Conservation (phyloP, 768 basidiomycete genomes). For the Pulveroboletus sp. region DNA sequence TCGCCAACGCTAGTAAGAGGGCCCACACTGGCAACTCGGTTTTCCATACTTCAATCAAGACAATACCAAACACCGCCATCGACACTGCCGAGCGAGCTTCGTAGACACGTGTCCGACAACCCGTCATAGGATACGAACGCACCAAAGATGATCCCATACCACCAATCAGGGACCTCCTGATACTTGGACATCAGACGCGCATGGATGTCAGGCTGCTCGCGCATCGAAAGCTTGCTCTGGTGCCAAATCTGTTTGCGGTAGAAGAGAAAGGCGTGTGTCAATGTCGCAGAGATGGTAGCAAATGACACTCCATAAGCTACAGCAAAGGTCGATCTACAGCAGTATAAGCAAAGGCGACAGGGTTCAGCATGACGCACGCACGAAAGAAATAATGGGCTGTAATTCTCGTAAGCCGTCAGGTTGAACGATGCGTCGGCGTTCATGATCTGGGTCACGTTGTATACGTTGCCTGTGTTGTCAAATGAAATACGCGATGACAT, state of each 20-base stretch:
- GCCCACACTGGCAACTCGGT: constrained; percentile 44
- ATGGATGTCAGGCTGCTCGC: constrained; percentile 76
- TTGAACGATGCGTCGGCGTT: constrained; percentile 53
- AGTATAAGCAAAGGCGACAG: background rate
- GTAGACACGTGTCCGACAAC: background rate
- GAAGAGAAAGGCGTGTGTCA: constrained; percentile 68
- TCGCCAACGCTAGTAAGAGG: constrained; percentile 32
- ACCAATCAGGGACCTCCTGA: constrained; percentile 57
- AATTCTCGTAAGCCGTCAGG: constrained; percentile 47
- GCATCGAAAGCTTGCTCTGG: constrained; percentile 63
- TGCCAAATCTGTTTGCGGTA: constrained; percentile 77
- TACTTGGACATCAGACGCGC: constrained; percentile 55
- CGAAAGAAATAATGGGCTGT: constrained; percentile 61
- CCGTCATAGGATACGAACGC: background rate
- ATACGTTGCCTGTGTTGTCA: constrained; percentile 54
- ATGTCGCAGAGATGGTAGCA: constrained; percentile 70
- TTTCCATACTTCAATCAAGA: constrained; percentile 59
- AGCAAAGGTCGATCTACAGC: constrained; percentile 54
- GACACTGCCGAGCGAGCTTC: constrained; percentile 23
- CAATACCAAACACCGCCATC: constrained; percentile 54
- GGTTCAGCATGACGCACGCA: constrained; percentile 1
- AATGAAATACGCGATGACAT: constrained; percentile 64
- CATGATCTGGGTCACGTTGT: constrained; percentile 57
- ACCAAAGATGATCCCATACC: constrained; percentile 40
- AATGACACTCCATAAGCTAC: constrained; percentile 80